Conservation (phyloP, 805 yeast species). For the Candida arabinofermentans region DNA sequence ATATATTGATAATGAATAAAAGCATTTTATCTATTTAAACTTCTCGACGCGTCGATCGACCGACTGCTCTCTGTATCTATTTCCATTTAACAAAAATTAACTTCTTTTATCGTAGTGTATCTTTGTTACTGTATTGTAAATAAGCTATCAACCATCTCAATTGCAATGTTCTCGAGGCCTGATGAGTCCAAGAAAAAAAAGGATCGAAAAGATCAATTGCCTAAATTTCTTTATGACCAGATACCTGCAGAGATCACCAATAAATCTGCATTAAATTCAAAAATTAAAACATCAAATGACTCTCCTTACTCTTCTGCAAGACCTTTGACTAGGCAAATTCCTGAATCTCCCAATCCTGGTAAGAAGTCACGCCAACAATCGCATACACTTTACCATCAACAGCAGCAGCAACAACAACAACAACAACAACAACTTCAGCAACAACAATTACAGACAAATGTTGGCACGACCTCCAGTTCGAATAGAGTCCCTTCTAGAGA, state of each 20-base stretch:
- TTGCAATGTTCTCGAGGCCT: constrained; percentile 1
- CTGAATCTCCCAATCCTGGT: neutral
- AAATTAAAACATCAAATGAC: constrained; percentile 15
- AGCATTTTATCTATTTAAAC: neutral
- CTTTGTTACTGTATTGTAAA: no score
- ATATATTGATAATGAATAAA: neutral
- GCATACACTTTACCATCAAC: neutral
- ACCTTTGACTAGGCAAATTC: neutral
- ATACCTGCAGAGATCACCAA: constrained; percentile 27
- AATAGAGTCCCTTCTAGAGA: constrained; percentile 1
- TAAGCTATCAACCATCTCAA: no score
- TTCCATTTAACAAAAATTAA: no score
- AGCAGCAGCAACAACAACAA: neutral
- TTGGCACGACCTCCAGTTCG: no score
- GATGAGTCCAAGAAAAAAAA: neutral
- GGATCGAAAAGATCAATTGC: constrained; percentile 18
- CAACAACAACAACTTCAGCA: neutral
- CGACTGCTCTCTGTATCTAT: no score
- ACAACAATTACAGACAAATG: neutral
- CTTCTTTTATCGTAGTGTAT: no score
- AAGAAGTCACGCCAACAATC: neutral
- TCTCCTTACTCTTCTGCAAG: constrained; percentile 25
- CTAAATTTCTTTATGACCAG: constrained; percentile 28
- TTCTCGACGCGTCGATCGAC: neutral
- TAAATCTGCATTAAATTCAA: constrained; percentile 21